A percentile compares a stretch with the other conserved stretches of the same genome.
Evolutionary conservation across 1,139 yeast species (phyloP).

Genomic region (Zhuliangozyma parablackwelliae): DNA sequence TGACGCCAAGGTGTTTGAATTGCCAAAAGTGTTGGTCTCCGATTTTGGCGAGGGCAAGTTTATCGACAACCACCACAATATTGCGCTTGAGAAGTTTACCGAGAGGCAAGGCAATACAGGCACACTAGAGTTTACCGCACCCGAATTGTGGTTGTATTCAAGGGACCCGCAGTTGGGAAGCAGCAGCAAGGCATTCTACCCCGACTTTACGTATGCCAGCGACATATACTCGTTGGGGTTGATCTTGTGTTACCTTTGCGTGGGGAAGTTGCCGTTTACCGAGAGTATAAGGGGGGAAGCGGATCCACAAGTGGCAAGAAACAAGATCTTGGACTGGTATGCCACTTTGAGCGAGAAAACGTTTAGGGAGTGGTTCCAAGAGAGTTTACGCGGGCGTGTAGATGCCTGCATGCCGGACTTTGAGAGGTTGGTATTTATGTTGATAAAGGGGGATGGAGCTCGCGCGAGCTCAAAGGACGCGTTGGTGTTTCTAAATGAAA

Average conservation of each 20-base stretch:
- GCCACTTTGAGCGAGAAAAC: conserved; percentile 13
- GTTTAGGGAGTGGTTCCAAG: conserved; percentile 27
- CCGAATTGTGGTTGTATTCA: conserved; percentile 55
- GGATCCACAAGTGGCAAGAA: conserved; percentile 28
- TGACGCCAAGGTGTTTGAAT: conserved; percentile 20
- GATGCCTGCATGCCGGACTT: conserved; percentile 15
- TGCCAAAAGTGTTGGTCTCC: conserved; percentile 73
- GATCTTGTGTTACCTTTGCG: conserved; percentile 69
- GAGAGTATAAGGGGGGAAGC: conserved; percentile 23
- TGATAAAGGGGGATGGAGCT: conserved; percentile 25
- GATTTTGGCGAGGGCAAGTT: conserved; percentile 89
- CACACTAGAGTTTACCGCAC: conserved; percentile 82
- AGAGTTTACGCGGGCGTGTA: not conserved
- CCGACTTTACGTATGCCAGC: conserved; percentile 62
- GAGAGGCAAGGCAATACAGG: conserved; percentile 69
- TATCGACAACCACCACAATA: conserved; percentile 39
- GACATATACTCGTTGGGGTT: conserved; percentile 83
- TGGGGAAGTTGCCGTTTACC: conserved; percentile 62
- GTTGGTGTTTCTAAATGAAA: conserved; percentile 16
- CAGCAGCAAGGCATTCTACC: conserved; percentile 21
- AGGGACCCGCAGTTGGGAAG: conserved; percentile 17
- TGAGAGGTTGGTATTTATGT: conserved; percentile 22
- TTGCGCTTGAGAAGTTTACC: conserved; percentile 5
- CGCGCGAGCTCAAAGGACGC: conserved; percentile 14
- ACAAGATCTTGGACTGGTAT: conserved; percentile 30